Percentiles rank a stretch among this genome's conserved stretches.
Evolutionary conservation across 73 alveolate genomes (phyloP).

Genomic region (Paramecium primaurelia): DNA sequence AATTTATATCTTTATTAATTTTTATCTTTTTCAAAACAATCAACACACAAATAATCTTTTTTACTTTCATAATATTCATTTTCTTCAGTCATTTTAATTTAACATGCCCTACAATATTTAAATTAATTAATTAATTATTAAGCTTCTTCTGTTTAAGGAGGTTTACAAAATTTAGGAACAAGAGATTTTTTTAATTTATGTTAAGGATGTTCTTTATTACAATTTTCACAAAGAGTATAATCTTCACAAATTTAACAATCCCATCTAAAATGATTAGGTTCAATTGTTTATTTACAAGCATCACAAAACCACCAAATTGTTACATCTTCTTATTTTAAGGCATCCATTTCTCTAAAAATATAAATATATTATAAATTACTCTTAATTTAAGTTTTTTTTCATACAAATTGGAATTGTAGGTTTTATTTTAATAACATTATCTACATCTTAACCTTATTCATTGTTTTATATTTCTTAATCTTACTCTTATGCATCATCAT

Average conservation of each 20-base stretch:
- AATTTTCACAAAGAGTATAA: conserved; percentile 90
- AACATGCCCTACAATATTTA: conserved; percentile 54
- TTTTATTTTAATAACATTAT: conserved; percentile 60
- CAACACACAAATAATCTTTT: conserved; percentile 32
- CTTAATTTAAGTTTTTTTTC: conserved; percentile 60
- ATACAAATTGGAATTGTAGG: conserved; percentile 19
- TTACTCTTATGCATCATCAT: conserved; percentile 64
- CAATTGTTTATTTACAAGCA: conserved; percentile 88
- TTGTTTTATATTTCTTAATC: conserved; percentile 59
- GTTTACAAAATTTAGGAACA: conserved; percentile 78
- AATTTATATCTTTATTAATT: conserved; percentile 6
- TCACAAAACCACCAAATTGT: conserved; percentile 97
- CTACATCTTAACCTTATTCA: conserved; percentile 42
- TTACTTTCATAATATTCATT: conserved; percentile 46
- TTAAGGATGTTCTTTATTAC: conserved; percentile 77
- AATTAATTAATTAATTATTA: conserved; percentile 26
- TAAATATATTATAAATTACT: conserved; percentile 37
- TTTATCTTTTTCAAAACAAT: conserved; percentile 46
- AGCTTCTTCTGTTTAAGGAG: conserved; percentile 51
- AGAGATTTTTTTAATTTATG: conserved; percentile 85
- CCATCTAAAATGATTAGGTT: conserved; percentile 89
- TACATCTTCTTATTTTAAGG: conserved; percentile 67
- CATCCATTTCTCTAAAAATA: conserved; percentile 44
- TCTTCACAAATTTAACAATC: conserved; percentile 95
- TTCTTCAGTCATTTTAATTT: conserved; percentile 49